A percentile compares a stretch with the other conserved stretches of the same genome.
Conservation (phyloP, 768 basidiomycete genomes). For the Suillus paluster region DNA sequence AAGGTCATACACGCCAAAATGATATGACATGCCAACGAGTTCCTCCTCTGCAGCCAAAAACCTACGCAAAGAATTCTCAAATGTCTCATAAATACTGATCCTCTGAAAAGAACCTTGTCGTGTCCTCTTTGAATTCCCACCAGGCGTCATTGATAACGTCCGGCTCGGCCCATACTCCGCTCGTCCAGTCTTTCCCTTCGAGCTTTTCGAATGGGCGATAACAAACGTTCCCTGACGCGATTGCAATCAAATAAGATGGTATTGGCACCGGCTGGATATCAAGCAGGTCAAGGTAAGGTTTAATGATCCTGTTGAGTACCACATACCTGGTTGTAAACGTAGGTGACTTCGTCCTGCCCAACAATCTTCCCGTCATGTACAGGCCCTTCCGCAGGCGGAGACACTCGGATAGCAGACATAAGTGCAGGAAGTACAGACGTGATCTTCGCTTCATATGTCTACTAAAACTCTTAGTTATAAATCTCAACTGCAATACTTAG, state of each 20-base stretch:
- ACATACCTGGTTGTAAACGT: conserved; percentile 77
- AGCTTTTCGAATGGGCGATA: conserved; percentile 68
- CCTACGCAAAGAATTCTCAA: conserved; percentile 38
- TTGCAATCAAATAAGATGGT: conserved; percentile 90
- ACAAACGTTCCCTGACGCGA: conserved; percentile 82
- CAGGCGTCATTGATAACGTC: conserved; percentile 74
- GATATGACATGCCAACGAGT: conserved; percentile 72
- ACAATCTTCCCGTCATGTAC: conserved; percentile 74
- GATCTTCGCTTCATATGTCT: conserved; percentile 88
- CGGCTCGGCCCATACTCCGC: conserved; percentile 92
- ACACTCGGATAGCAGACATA: conserved; percentile 80
- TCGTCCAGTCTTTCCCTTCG: conserved; percentile 73
- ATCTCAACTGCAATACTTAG: neutral
- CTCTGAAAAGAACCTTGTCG: conserved; percentile 57
- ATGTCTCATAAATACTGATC: neutral
- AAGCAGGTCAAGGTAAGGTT: neutral
- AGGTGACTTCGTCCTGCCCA: conserved; percentile 75
- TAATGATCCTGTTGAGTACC: neutral
- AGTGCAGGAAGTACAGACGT: conserved; percentile 82
- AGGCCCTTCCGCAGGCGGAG: conserved; percentile 72
- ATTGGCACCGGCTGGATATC: conserved; percentile 73
- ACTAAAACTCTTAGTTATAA: conserved; percentile 3
- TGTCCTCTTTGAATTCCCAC: conserved; percentile 91
- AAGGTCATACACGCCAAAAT: conserved; percentile 88
- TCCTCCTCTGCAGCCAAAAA: conserved; percentile 80